Base-by-base conservation (phyloP, 768 basidiomycete genomes). In the Asterophora parasitica region DNA sequence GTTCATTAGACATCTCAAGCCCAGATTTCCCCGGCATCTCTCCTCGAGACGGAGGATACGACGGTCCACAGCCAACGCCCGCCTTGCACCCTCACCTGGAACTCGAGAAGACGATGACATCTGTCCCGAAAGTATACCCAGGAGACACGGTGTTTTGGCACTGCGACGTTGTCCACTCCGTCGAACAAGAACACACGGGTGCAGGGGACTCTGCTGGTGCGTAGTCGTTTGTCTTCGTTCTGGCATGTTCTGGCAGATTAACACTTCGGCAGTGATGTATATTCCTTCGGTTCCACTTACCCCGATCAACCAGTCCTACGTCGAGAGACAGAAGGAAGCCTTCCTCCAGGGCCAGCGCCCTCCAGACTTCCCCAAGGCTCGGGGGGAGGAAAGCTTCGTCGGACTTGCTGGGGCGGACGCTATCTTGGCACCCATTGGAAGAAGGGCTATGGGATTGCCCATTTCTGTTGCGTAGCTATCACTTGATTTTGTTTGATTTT, bases 81-180 rank as follows among this genome's bases (percentile, higher is more conserved):
- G 62, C 53, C 12, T 69, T 75, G 1, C 86, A 90, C 58, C 88
- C 87, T 5, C 83, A 90, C 61, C 67, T 90, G 45, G 68, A 70
- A 49, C 71, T 88, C 1, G 72, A 75, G 0, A 65, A 76, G 39
- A 81, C 80, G 1, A 88, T 90, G 84, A 78, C 78, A 20, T 79
- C 82, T 2, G 70, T 86, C 7, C 87, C 87, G 1, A 77, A 72
- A 51, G 87, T 90, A 4, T 69, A 73, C 43, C 86, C 87, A 0
- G 88, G 88, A 1, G 88, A 90, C 58, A 79, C 83, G 56, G 83
- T 87, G 3, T 88, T 84, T 64, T 88, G 87, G 84, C 84, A 86
- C 54, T 83, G 81, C 48, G 76, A 78, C 59, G 71, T 74, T 20
- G 62, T 76, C 6, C 76, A 78, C 54, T 61, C 74, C 1, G 76